Conservation (phyloP, 2,329 filamentous ascomycete species). For the Blumeriella jaapii region DNA sequence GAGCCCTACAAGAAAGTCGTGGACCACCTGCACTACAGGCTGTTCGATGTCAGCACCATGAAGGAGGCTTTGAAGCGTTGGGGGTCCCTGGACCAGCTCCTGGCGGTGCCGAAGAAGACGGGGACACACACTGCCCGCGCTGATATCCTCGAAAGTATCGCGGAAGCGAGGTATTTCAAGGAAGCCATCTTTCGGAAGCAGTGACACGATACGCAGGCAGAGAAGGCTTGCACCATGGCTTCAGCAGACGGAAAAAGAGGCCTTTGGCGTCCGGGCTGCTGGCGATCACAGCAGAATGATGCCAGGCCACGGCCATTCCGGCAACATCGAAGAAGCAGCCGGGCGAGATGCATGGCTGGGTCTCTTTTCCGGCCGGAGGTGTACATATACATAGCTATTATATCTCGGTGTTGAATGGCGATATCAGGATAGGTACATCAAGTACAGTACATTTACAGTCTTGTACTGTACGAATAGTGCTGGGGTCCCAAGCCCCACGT, state of each 20-base stretch:
- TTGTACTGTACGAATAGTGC: no score
- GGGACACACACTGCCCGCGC: constrained; percentile 70
- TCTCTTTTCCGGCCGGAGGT: not conserved
- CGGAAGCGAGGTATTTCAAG: constrained; percentile 77
- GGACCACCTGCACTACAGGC: constrained; percentile 75
- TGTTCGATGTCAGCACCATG: constrained; percentile 82
- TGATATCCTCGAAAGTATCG: constrained; percentile 92
- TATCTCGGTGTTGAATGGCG: no score
- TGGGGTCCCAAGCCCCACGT: no score
- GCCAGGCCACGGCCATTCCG: not conserved
- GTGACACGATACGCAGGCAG: not conserved
- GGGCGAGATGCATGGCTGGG: not conserved
- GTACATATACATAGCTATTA: no score
- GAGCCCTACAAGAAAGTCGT: constrained; percentile 63
- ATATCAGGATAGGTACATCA: no score
- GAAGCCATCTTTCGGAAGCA: constrained; percentile 47
- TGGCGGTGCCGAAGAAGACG: constrained; percentile 58
- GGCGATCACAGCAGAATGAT: not conserved
- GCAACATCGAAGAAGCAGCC: not conserved
- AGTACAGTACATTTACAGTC: no score
- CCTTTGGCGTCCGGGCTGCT: no score
- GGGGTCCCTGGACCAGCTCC: constrained; percentile 51
- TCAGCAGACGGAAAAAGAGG: no score
- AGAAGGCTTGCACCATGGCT: no score
- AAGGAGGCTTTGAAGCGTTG: constrained; percentile 85